phyloP scores from a whole-genome alignment of 2,329 filamentous ascomycete genomes.

The Chaetomiaceae sp. region DNA sequence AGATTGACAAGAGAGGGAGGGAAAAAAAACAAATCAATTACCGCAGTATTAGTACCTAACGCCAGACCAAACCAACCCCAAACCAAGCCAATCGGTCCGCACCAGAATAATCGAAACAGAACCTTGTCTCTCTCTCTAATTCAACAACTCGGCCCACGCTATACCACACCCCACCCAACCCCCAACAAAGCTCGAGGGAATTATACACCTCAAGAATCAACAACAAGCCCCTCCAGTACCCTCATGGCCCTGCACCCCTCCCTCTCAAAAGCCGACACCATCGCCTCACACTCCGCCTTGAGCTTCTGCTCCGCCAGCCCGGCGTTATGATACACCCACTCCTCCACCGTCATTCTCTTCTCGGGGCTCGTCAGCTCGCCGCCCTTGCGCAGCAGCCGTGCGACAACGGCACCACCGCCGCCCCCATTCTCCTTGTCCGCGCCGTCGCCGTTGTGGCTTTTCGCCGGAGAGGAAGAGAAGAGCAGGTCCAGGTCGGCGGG shows the following conservation, averaged over 20 bases:
- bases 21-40: background rate
- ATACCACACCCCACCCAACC: background rate
- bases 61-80: background rate
- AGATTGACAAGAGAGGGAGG: no score
- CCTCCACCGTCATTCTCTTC: slow-evolving; percentile 85
- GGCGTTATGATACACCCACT: slow-evolving; percentile 86
- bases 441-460: background rate
- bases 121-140: no score
- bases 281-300: slow-evolving; percentile 72
- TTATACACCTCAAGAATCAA: slow-evolving; percentile 32
- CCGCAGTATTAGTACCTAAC: background rate
- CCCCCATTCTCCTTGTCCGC: slow-evolving; percentile 50
- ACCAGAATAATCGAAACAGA: no score
- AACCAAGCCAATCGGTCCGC: background rate
- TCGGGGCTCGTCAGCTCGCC: slow-evolving; percentile 68
- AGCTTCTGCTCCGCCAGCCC: slow-evolving; percentile 74
- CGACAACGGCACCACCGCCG: slow-evolving; percentile 27
- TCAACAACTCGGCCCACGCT: no score
- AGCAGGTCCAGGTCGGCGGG: slow-evolving; percentile 71
- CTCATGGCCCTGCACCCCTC: slow-evolving; percentile 76
- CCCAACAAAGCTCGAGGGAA: background rate
- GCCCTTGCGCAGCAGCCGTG: slow-evolving; percentile 49
- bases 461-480: slow-evolving; percentile 42
- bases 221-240: slow-evolving; percentile 67
- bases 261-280: slow-evolving; percentile 78